Evolutionary conservation across 208 protist species (phyloP), one percentile per base, ranked within the genome.

Genomic region (Crithidia bombi): DNA sequence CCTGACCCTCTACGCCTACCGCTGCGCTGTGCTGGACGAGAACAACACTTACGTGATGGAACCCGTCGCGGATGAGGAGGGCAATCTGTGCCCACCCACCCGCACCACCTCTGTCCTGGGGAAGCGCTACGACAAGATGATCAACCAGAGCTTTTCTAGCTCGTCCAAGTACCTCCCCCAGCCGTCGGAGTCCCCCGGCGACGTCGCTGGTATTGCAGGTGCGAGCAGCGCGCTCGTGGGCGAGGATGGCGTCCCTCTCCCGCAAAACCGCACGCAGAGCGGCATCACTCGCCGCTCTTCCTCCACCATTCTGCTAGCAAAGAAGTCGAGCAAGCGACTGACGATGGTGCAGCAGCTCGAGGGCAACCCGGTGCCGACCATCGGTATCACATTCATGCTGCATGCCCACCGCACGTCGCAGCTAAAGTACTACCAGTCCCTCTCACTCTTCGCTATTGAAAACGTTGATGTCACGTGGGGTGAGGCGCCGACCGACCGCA

Each of bases 321-420:
- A 52, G 25, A 79, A 74, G 51, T 72, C 69, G 3, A 79, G 69
- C 43, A 69, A 64, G 51, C 79, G 74, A 9, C 61, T 67, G 15
- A 39, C 57, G 26, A 73, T 71, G 62, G 59, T 81, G 50, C 74
- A 75, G 51, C 58, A 67, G 32, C 56, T 85, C 6, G 58, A 36
- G 47, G 63, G 50, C 19, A 75, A 78, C 33, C 91, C 88, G 5
- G 78, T 96, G 26, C 91, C 91, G 5, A 96, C 88, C 0, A 77
- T 93, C 43, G 89, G 87, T 39, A 81, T 96, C 50, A 66, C 71
- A 33, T 77, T 94, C 33, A 79, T 96, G 43, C 75, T 96, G 14
- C 78, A 92, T 65, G 81, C 75, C 17, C 91, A 96, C 65, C 88
- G 91, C 43, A 94, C 87, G 21, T 73, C 78, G 10, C 91, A 94